Conservation (phyloP, 306 rosid species). For the Glycine soja region DNA sequence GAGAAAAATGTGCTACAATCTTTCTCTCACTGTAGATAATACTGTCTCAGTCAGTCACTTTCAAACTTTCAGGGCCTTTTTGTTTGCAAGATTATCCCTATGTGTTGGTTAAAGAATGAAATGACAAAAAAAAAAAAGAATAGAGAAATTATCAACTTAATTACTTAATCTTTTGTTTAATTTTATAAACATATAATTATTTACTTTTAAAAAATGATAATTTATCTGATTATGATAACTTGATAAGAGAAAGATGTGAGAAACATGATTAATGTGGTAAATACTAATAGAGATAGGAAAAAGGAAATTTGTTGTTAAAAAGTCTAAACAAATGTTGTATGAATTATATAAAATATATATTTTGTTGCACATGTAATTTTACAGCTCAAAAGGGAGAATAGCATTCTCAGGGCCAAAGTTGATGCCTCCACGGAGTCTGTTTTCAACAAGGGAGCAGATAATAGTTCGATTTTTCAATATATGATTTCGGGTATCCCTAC, state of each 20-base stretch:
- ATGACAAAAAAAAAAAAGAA: too few relatives aligned
- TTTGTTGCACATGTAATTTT: not conserved
- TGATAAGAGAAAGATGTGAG: too few relatives aligned
- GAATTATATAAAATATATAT: not conserved
- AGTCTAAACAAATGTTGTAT: not conserved
- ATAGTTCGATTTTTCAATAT: constrained; percentile 41
- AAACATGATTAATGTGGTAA: too few relatives aligned
- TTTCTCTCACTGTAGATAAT: too few relatives aligned
- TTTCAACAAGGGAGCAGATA: constrained; percentile 25
- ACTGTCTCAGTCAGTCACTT: too few relatives aligned
- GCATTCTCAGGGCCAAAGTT: constrained; percentile 62
- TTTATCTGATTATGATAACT: not conserved
- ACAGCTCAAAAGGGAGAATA: constrained; percentile 74
- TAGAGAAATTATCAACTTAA: too few relatives aligned
- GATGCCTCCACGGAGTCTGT: constrained; percentile 11
- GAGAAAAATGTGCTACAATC: not conserved
- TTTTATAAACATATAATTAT: too few relatives aligned
- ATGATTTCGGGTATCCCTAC: constrained; percentile 44
- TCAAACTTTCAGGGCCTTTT: too few relatives aligned
- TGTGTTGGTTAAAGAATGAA: too few relatives aligned
- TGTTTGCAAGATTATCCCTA: too few relatives aligned
- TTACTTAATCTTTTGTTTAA: too few relatives aligned
- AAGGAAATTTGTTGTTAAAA: not conserved
- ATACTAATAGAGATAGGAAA: too few relatives aligned
- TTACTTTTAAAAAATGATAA: not conserved